Evolutionary conservation across 2,329 filamentous ascomycete genomes (phyloP).

Genomic region (Cordyceps tenuipes): DNA sequence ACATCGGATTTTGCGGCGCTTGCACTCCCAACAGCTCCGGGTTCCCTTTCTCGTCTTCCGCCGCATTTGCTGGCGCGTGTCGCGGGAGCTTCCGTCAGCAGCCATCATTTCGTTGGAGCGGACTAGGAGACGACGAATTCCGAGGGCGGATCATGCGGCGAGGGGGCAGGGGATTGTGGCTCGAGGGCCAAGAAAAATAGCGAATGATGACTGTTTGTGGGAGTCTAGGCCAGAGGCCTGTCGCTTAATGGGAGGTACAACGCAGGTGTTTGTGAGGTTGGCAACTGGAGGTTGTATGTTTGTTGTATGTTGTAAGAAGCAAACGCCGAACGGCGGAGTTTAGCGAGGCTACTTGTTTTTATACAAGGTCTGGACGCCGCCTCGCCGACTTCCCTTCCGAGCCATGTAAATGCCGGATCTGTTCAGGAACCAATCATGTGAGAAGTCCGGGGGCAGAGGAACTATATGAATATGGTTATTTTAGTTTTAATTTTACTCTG

Average conservation of each 20-base stretch:
- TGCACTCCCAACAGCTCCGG: slow-evolving; percentile 51
- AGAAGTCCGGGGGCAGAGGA: no score
- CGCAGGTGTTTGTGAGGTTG: not conserved
- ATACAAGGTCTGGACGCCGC: not conserved
- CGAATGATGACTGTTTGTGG: not conserved
- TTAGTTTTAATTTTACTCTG: no score
- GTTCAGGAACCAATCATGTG: no score
- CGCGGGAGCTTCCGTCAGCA: not conserved
- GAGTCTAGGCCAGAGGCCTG: not conserved
- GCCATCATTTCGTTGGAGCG: not conserved
- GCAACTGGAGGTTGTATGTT: not conserved
- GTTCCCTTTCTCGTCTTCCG: slow-evolving; percentile 46
- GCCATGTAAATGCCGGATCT: not conserved
- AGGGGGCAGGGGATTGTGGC: not conserved
- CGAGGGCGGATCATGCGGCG: not conserved
- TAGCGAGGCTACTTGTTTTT: not conserved
- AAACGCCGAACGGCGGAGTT: slow-evolving; percentile 6
- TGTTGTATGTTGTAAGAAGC: not conserved
- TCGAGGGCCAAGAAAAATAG: not conserved
- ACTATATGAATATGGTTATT: no score
- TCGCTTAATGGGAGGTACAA: not conserved
- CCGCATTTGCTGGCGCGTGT: slow-evolving; percentile 19
- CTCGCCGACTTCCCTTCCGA: not conserved
- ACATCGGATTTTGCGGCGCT: slow-evolving; percentile 45
- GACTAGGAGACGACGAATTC: not conserved